Evolutionary conservation across 2,329 filamentous ascomycete genomes (phyloP), one percentile per base, ranked within the genome.

Genomic region (Mycosphaerella arachidis): DNA sequence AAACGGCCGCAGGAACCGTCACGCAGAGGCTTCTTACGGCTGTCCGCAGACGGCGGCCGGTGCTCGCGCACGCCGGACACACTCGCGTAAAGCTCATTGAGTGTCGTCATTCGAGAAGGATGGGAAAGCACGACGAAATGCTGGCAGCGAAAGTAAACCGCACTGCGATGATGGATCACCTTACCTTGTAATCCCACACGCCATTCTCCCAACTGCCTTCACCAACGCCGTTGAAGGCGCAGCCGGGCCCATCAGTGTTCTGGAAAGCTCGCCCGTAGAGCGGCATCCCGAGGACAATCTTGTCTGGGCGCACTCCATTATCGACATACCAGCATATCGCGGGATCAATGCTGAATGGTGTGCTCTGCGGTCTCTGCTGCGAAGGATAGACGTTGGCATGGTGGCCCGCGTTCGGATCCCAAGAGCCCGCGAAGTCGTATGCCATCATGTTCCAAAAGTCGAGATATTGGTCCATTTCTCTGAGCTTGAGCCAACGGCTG

Each of bases 201-300:
- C 92, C 92, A 7, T 83, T 80, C 77, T 97, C 92, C 89, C 90
- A 97, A 57, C 83, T 89, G 0, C 92, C 93, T 57, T 86, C 81
- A 1, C 92, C 92, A 8, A 90, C 81, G 6, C 91, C 92, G 53
- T 74, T 82, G 75, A 83, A 97, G 0, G 84, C 76, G 33, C 79
- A 74, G 0, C 93, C 93, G 0, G 85, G 82, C 0, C 92, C 92
- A 29, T 88, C 82, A 0, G 93, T 97, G 64, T 86, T 84, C 67
- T 86, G 81, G 73, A 97, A 97, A 0, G 90, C 86, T 37, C 92
- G 89, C 1, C 93, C 93, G 72, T 97, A 97, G 12, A 97, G 79
- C 1, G 93, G 92, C 89, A 97, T 93, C 2, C 93, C 92, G 13
- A 97, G 75, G 3, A 96, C 89, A 56, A 97, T 84, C 76, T 96